Evolutionary conservation across 1,284 basidiomycete species (phyloP), one percentile per base, ranked within the genome.

Genomic region (Xerocomus amazonicus): DNA sequence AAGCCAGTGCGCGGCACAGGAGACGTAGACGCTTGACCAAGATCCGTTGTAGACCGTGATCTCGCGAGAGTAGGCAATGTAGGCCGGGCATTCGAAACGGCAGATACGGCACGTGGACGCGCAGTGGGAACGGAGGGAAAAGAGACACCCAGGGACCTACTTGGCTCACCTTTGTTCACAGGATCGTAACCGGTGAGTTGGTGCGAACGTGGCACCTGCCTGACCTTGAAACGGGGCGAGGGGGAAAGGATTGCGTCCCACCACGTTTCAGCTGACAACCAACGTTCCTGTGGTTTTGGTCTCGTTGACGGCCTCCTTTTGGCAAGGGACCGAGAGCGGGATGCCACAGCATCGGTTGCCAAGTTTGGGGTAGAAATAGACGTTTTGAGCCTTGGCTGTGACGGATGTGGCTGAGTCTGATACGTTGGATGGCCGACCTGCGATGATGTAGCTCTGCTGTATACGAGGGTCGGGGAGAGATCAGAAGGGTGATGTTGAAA

Each of bases 231-330:
- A 43, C 85, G 74, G 6, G 87, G 87, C 0, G 84, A 76, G 4
- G 87, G 87, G 49, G 89, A 82, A 36, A 90, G 66, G 4, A 90
- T 57, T 2, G 86, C 87, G 57, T 88, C 85, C 65, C 87, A 90
- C 84, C 87, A 87, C 9, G 83, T 82, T 67, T 89, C 84, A 0
- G 85, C 78, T 2, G 81, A 78, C 2, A 88, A 59, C 83, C 84
- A 87, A 7, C 80, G 71, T 34, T 86, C 82, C 54, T 73, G 79
- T 17, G 70, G 68, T 61, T 70, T 77, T 19, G 62, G 48, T 31
- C 54, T 43, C 16, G 53, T 36, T 4, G 54, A 17, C 6, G 44
- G 34, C 23, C 39, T 48, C 48, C 51, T 61, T 47, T 42, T 57
- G 6, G 51, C 13, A n/a, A 51, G 3, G 3, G 53, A 53, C 27